These are phyloP conservation scores for Westerdykella aurantiaca DNA, from an alignment of 2,329 filamentous ascomycete species.

Conservation along the genomic window DNA sequence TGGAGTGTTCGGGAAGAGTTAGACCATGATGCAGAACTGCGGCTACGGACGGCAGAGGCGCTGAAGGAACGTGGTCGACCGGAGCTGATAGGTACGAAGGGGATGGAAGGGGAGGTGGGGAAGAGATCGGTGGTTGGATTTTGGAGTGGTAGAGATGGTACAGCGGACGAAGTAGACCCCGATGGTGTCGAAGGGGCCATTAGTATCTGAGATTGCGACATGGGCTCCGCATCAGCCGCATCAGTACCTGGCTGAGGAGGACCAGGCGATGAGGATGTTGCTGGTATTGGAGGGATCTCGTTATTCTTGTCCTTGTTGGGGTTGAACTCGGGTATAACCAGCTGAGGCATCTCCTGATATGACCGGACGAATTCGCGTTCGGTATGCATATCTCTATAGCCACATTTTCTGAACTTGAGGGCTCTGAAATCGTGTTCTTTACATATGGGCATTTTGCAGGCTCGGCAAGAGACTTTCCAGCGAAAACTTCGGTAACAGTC, in stretches of 20 bases:
- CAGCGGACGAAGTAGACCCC: slow-evolving; percentile 26
- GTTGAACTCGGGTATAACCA: slow-evolving; percentile 36
- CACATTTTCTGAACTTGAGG: slow-evolving; percentile 52
- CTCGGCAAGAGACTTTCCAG: slow-evolving; percentile 56
- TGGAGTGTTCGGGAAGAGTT: slow-evolving; percentile 18
- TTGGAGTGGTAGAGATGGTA: slow-evolving; percentile 23
- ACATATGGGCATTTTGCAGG: slow-evolving; percentile 52
- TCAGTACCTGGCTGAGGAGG: neutral
- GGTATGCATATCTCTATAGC: slow-evolving; percentile 49
- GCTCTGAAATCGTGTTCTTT: slow-evolving; percentile 56
- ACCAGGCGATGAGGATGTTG: slow-evolving; percentile 8
- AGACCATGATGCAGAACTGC: slow-evolving; percentile 23
- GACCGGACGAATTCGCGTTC: slow-evolving; percentile 41
- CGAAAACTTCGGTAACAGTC: slow-evolving; percentile 54
- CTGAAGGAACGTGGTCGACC: slow-evolving; percentile 36
- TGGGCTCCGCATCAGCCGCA: slow-evolving; percentile 17
- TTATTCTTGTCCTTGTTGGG: slow-evolving; percentile 16
- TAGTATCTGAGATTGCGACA: slow-evolving; percentile 34
- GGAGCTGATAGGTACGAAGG: slow-evolving; percentile 29
- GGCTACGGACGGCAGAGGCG: slow-evolving; percentile 32
- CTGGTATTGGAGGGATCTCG: slow-evolving; percentile 20
- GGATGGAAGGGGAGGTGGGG: slow-evolving; percentile 15
- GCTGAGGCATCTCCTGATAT: slow-evolving; percentile 26
- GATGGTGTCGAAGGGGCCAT: slow-evolving; percentile 16
- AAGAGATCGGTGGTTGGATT: slow-evolving; percentile 22